Base-by-base conservation (phyloP, 768 basidiomycete genomes). In the Termitomyces eurrhizus region DNA sequence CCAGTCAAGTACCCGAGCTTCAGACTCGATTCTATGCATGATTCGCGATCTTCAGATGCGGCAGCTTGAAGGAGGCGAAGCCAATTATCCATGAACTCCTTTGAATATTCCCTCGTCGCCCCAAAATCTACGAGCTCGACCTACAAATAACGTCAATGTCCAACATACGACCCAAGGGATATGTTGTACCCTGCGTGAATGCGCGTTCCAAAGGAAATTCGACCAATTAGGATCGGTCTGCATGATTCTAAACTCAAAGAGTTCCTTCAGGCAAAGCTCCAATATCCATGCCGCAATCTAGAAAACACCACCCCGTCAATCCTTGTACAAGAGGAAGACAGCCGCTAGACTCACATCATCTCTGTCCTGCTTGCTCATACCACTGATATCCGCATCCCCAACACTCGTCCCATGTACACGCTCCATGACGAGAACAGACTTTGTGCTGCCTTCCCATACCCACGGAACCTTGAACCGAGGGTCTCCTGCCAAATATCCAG, bases 181-280 rank as follows among this genome's bases (percentile, higher is more conserved):
- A 21, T 1, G 14, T 60, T 69, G 1, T 16, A 88, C 90, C 80
- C 87, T 83, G 46, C 82, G 79, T 1, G 85, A 86, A 3, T 75
- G 61, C 0, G 78, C 66, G 71, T 95, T 90, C 87, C 92, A 98
- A 26, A 99, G 77, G 76, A 99, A 98, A 72, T 98, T 98, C 11
- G 93, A 91, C 92, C 93, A 98, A 67, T 99, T 99, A 3, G 97
- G 97, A 70, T 99, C 97, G 0, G 97, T 99, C 73, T 98, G 97
- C 97, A 99, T 98, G 46, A 89, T 73, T 35, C 91, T 79, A 77
- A 97, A 96, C 61, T 87, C 79, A 71, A 98, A 97, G 7, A 99
- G 83, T 70, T 98, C 97, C 60, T 82, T 85, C 44, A 99, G 76
- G 69, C 94, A 98, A 7, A 99, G 80, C 50, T 92, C 88, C 54